Conservation (phyloP, 495 filamentous ascomycete genomes). For the Xylaria sp. region DNA sequence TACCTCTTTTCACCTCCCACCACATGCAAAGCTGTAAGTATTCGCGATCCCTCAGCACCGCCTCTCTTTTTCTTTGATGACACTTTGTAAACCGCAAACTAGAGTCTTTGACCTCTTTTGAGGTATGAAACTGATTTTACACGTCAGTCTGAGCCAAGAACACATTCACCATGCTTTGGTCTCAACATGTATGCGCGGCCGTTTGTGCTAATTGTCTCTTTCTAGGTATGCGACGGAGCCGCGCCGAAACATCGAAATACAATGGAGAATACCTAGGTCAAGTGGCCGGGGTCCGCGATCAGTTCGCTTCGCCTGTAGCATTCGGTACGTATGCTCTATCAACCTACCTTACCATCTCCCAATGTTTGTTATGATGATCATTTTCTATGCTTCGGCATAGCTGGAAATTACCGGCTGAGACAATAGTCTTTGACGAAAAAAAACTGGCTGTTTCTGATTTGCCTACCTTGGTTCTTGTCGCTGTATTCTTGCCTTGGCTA, state of each 20-base stretch:
- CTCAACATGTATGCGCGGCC: constrained; percentile 16
- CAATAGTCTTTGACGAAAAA: constrained; percentile 77
- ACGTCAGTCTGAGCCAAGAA: constrained; percentile 94
- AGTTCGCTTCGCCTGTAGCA: not conserved
- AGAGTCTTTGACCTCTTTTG: constrained; percentile 97
- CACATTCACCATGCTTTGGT: not conserved
- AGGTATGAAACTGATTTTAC: constrained; percentile 96
- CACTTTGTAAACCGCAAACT: constrained; percentile 93
- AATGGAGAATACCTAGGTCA: not conserved
- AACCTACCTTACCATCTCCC: not conserved
- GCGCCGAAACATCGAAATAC: not conserved
- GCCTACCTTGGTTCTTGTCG: constrained; percentile 26
- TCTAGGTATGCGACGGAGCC: constrained; percentile 25
- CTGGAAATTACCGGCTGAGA: constrained; percentile 99
- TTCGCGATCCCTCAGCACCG: constrained; percentile 7
- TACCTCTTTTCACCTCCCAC: constrained; percentile 23
- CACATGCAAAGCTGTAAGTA: constrained; percentile 37
- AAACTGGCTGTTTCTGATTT: constrained; percentile 90
- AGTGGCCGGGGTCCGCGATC: not conserved
- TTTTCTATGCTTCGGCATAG: constrained; percentile 80
- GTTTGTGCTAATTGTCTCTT: constrained; percentile 35
- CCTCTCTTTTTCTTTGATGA: constrained; percentile 55
- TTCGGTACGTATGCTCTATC: constrained; percentile 20
- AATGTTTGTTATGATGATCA: constrained; percentile 73
- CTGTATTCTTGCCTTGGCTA: not conserved